A percentile compares a stretch with the other conserved stretches of the same genome.
Evolutionary conservation across 176 grass and related monocot species (phyloP).

Genomic region (Puccinellia tenuiflora): DNA sequence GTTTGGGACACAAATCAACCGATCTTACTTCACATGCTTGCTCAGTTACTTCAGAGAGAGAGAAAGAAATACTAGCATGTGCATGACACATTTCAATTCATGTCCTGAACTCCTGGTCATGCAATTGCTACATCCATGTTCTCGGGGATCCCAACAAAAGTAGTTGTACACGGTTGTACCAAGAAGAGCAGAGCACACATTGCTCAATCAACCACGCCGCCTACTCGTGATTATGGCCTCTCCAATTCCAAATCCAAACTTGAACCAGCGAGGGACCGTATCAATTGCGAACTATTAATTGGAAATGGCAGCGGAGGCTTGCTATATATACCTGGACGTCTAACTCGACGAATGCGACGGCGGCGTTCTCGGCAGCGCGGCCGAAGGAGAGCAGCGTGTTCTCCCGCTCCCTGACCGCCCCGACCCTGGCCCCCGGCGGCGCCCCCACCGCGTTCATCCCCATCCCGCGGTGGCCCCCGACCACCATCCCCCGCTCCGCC

Average conservation of each 20-base stretch:
- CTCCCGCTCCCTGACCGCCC: constrained; percentile 42
- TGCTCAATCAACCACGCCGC: background rate
- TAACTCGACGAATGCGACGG: constrained; percentile 62
- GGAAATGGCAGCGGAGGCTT: background rate
- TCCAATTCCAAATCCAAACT: background rate
- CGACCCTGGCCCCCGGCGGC: constrained; percentile 15
- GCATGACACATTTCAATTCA: background rate
- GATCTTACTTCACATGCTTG: background rate
- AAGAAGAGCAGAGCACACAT: background rate
- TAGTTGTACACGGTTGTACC: constrained; percentile 1
- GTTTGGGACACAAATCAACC: background rate
- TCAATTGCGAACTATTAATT: background rate
- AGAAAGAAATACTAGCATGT: background rate
- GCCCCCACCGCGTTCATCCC: constrained; percentile 58
- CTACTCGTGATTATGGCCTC: background rate
- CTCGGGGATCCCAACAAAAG: background rate
- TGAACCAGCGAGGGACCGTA: background rate
- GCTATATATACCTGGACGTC: constrained; percentile 44
- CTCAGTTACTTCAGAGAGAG: background rate
- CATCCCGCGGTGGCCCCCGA: constrained; percentile 58
- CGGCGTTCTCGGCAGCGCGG: constrained; percentile 35
- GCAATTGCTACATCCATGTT: background rate
- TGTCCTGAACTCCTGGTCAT: background rate
- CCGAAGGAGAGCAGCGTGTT: constrained; percentile 65
- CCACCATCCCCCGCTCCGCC: constrained; percentile 31